Evolutionary conservation across 2,329 filamentous ascomycete species (phyloP).

Genomic region (Setomelanomma holmii): DNA sequence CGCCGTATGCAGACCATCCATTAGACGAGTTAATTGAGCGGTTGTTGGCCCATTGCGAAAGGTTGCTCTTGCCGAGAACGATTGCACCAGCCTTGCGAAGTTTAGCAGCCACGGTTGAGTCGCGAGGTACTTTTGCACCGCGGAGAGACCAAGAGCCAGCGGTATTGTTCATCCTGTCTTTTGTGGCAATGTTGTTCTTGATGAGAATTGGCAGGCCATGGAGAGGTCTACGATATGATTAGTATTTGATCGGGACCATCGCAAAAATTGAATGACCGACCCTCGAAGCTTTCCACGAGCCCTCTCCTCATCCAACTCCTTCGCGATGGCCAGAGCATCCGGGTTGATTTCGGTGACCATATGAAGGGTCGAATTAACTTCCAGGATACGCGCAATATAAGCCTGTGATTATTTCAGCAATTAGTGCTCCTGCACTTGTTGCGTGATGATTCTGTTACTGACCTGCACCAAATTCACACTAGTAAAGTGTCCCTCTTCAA

Average conservation of each 20-base stretch:
- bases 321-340: constrained; percentile 60
- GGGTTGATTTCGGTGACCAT: constrained; percentile 64
- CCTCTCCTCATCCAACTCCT: constrained; percentile 57
- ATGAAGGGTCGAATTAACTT: constrained; percentile 62
- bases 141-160: constrained; percentile 69
- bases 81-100: constrained; percentile 67
- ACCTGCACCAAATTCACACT: constrained; percentile 62
- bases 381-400: constrained; percentile 59
- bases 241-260: no score
- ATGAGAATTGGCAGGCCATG: constrained; percentile 71
- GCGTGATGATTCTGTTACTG: no score
- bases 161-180: constrained; percentile 68
- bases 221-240: constrained; percentile 54
- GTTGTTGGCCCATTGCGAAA: constrained; percentile 71
- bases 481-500: constrained; percentile 60
- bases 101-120: constrained; percentile 66
- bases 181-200: constrained; percentile 72
- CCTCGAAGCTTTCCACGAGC: constrained; percentile 56
- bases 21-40: constrained; percentile 64
- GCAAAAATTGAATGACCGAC: no score
- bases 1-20: constrained; percentile 71
- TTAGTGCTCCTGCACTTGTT: no score
- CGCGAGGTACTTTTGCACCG: constrained; percentile 63
- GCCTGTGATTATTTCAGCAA: no score
- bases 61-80: constrained; percentile 70